Percentiles rank a stretch among this genome's conserved stretches.
Evolutionary conservation across 495 filamentous ascomycete species (phyloP).

Genomic region (Articulospora tetracladia): DNA sequence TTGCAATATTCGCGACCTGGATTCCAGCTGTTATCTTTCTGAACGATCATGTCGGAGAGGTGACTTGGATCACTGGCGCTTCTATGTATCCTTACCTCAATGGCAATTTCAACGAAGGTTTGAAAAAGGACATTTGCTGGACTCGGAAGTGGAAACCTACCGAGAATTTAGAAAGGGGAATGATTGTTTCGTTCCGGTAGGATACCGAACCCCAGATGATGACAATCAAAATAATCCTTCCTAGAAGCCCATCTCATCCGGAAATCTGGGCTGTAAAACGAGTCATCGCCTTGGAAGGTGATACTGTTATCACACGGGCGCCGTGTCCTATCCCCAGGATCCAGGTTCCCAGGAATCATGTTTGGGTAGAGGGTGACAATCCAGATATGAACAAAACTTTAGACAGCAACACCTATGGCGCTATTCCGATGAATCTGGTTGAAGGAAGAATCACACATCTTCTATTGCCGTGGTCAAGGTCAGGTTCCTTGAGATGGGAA

Average conservation of each 20-base stretch:
- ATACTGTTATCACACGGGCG: constrained; percentile 56
- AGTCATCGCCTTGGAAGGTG: constrained; percentile 65
- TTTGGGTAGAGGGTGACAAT: constrained; percentile 78
- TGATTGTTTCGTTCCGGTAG: constrained; percentile 51
- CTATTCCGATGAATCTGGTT: constrained; percentile 57
- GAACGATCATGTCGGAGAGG: constrained; percentile 55
- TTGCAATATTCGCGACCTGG: constrained; percentile 45
- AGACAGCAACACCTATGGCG: constrained; percentile 76
- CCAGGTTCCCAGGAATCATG: constrained; percentile 63
- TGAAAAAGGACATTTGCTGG: constrained; percentile 49
- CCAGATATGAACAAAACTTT: constrained; percentile 47
- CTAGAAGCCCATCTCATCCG: constrained; percentile 61
- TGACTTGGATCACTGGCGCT: constrained; percentile 61
- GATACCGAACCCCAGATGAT: constrained; percentile 9
- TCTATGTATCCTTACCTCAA: constrained; percentile 81
- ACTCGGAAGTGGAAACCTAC: constrained; percentile 45
- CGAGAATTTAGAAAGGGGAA: constrained; percentile 42
- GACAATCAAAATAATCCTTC: background rate
- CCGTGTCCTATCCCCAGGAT: constrained; percentile 55
- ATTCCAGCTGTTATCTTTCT: constrained; percentile 63
- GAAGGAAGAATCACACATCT: constrained; percentile 60
- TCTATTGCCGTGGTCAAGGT: constrained; percentile 52
- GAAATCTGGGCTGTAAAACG: constrained; percentile 62
- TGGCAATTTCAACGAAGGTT: constrained; percentile 52
- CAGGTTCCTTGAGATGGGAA: constrained; percentile 48